Conservation (phyloP, 2,329 filamentous ascomycete genomes). For the Diaporthe citrichinensis region DNA sequence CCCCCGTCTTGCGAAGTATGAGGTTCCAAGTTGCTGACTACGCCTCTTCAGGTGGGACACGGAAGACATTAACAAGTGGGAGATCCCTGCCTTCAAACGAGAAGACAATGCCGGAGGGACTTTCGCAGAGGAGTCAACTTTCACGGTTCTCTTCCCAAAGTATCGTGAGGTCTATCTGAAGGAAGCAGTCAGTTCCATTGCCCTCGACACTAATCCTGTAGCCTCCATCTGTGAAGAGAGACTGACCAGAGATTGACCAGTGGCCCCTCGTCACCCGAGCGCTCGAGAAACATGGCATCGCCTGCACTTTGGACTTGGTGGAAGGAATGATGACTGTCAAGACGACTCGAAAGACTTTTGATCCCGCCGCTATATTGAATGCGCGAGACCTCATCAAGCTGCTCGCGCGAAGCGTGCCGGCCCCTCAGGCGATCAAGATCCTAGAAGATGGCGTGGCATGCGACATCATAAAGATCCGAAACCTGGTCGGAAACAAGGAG, state of each 20-base stretch:
- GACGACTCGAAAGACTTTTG: conserved; percentile 84
- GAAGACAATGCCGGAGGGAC: conserved; percentile 88
- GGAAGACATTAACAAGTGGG: conserved; percentile 98
- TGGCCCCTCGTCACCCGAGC: conserved; percentile 93
- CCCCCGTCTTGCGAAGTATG: not conserved
- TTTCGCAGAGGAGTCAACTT: conserved; percentile 94
- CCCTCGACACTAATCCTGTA: not conserved
- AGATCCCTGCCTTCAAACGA: conserved; percentile 87
- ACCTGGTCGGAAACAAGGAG: conserved; percentile 92
- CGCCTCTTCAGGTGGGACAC: conserved; percentile 78
- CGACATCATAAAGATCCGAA: conserved; percentile 96
- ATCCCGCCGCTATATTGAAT: conserved; percentile 93
- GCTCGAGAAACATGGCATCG: conserved; percentile 89
- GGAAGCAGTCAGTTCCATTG: conserved; percentile 66
- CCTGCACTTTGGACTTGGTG: conserved; percentile 92
- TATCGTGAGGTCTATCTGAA: conserved; percentile 96
- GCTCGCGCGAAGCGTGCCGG: conserved; percentile 90
- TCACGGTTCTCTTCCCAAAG: conserved; percentile 90
- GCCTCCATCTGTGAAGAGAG: not conserved
- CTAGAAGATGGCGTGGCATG: conserved; percentile 92
- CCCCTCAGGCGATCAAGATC: conserved; percentile 93
- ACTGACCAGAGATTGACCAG: conserved; percentile 38
- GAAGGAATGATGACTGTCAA: conserved; percentile 98
- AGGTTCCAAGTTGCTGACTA: conserved; percentile 8
- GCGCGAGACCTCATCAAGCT: conserved; percentile 95